phyloP scores from a whole-genome alignment of 164 flowering plant genomes.

The Tinospora cordifolia region DNA sequence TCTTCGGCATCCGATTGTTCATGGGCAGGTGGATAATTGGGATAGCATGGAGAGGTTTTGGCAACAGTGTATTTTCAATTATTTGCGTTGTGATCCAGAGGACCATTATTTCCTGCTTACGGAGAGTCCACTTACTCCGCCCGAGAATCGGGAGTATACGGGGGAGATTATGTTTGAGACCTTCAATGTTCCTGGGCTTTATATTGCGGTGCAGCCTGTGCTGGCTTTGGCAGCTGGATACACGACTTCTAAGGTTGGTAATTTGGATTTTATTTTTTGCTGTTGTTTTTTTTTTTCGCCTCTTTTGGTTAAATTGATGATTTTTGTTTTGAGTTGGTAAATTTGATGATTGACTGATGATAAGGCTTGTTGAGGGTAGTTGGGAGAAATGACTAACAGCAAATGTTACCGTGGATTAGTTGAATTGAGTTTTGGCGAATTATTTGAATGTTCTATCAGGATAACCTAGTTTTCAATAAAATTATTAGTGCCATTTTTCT shows the following conservation, averaged over 20 bases:
- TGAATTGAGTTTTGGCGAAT: not conserved
- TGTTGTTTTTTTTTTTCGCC: not conserved
- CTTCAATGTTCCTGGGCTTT: constrained; percentile 96
- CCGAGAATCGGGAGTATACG: constrained; percentile 91
- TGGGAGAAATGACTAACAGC: not conserved
- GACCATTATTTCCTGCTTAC: constrained; percentile 94
- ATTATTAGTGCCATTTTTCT: not conserved
- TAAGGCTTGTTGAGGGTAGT: not conserved
- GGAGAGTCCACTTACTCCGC: constrained; percentile 91
- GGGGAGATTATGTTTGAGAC: constrained; percentile 99
- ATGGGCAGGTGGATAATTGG: constrained; percentile 96
- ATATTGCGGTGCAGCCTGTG: constrained; percentile 94
- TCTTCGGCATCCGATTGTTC: constrained; percentile 71
- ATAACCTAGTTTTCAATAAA: too few relatives aligned
- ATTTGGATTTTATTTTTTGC: not conserved
- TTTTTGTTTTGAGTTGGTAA: not conserved
- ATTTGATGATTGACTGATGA: not conserved
- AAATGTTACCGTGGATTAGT: not conserved
- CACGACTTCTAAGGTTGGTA: constrained; percentile 86
- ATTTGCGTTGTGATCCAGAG: constrained; percentile 96
- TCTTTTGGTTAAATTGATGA: not conserved
- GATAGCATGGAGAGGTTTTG: constrained; percentile 98
- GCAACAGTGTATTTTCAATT: constrained; percentile 97
- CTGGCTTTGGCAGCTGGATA: constrained; percentile 98
- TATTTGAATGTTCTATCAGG: too few relatives aligned